These are phyloP conservation scores for Cyberlindnera mrakii DNA, from an alignment of 805 yeast species.

Conservation along the genomic window DNA sequence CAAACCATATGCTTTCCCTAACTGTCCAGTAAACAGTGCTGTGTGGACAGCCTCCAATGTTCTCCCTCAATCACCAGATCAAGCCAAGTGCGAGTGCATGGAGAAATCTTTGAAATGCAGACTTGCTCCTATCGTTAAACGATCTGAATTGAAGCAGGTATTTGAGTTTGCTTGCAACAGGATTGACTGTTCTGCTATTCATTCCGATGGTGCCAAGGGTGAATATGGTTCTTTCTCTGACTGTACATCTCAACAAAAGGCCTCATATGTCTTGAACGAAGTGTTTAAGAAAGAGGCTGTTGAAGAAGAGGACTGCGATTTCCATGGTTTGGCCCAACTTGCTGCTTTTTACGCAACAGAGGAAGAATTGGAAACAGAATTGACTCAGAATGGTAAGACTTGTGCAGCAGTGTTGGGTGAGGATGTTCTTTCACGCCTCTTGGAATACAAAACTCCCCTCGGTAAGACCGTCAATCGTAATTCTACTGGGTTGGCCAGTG, in stretches of 20 bases:
- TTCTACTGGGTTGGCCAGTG: neutral
- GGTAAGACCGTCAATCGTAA: neutral
- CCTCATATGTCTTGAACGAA: slow-evolving; percentile 55
- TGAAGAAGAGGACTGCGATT: slow-evolving; percentile 21
- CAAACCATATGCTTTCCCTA: slow-evolving; percentile 25
- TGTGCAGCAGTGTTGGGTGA: slow-evolving; percentile 14
- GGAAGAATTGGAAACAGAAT: slow-evolving; percentile 6
- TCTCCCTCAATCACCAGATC: slow-evolving; percentile 68
- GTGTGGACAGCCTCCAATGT: slow-evolving; percentile 56
- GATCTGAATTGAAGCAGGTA: slow-evolving; percentile 46
- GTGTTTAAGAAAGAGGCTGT: slow-evolving; percentile 48
- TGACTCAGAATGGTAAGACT: slow-evolving; percentile 11
- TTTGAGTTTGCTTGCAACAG: slow-evolving; percentile 53
- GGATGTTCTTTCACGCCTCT: neutral
- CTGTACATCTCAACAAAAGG: slow-evolving; percentile 57
- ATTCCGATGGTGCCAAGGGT: slow-evolving; percentile 52
- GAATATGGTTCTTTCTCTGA: slow-evolving; percentile 61
- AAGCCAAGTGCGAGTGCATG: slow-evolving; percentile 56
- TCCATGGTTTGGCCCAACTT: slow-evolving; percentile 17
- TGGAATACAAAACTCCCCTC: neutral
- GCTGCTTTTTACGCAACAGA: slow-evolving; percentile 6
- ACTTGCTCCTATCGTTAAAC: slow-evolving; percentile 39
- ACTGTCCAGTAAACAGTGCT: slow-evolving; percentile 46
- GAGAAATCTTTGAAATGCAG: slow-evolving; percentile 50
- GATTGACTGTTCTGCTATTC: slow-evolving; percentile 54